phyloP scores from a whole-genome alignment of 2,329 filamentous ascomycete genomes.

The Ceratocystis lukuohia region DNA sequence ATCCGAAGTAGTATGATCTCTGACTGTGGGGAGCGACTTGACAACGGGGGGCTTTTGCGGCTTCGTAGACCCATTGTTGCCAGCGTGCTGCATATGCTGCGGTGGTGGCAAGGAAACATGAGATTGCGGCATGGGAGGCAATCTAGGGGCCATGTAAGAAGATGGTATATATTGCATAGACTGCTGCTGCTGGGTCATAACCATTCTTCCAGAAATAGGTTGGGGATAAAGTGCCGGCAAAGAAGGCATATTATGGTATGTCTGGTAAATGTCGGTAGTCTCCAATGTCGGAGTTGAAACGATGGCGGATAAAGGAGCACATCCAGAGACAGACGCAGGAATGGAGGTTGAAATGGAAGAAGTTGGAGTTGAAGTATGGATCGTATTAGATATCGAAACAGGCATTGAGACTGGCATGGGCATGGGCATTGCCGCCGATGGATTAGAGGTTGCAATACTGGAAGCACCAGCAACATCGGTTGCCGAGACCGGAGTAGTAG shows the following conservation, averaged over 20 bases:
- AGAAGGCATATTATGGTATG: background rate
- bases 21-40: slow-evolving; percentile 87
- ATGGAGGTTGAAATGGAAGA: background rate
- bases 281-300: slow-evolving; percentile 13
- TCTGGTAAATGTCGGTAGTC: slow-evolving; percentile 9
- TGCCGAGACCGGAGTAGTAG: background rate
- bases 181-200: slow-evolving; percentile 37
- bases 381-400: background rate
- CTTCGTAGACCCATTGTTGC: slow-evolving; percentile 51
- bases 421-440: background rate
- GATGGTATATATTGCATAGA: slow-evolving; percentile 31
- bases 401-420: background rate
- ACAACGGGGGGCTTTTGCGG: slow-evolving; percentile 52
- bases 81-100: background rate
- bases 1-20: slow-evolving; percentile 95
- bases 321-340: background rate
- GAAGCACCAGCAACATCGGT: background rate
- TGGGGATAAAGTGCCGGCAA: background rate
- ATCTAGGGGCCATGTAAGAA: background rate
- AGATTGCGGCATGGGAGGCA: slow-evolving; percentile 27
- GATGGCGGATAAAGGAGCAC: background rate
- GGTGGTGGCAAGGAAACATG: slow-evolving; percentile 20
- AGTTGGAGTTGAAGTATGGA: background rate
- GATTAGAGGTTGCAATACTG: background rate
- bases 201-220: slow-evolving; percentile 38